Evolutionary conservation across 2,329 filamentous ascomycete species (phyloP).

Genomic region (Ophiostoma montium): DNA sequence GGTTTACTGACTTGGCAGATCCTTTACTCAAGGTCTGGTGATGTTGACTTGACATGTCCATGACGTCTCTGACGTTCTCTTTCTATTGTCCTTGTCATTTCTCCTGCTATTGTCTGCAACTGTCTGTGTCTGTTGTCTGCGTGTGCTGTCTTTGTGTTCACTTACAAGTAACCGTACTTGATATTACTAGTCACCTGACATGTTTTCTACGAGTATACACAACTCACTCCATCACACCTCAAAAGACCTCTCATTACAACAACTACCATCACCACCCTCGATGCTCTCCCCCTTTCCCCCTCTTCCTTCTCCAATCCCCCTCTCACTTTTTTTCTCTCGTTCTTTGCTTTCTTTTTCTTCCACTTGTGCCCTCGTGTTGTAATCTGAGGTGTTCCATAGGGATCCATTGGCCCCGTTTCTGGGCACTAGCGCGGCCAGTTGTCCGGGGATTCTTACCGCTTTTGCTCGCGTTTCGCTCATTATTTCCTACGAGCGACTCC

Average conservation of each 20-base stretch:
- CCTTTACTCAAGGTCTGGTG: no score
- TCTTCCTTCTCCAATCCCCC: neutral
- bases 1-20: no score
- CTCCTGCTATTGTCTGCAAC: no score
- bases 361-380: neutral
- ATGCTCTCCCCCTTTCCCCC: neutral
- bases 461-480: neutral
- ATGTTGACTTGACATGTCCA: no score
- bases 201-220: no score
- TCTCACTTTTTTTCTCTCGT: neutral
- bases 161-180: no score
- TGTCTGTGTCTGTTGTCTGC: no score
- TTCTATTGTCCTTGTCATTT: no score
- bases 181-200: no score
- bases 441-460: conserved; percentile 3
- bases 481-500: neutral
- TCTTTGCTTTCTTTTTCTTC: neutral
- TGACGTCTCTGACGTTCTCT: no score
- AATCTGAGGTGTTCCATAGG: neutral
- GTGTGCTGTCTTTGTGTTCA: no score
- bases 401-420: neutral
- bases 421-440: neutral
- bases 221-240: neutral
- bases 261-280: neutral
- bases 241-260: neutral